Evolutionary conservation across 768 basidiomycete genomes (phyloP).

Genomic region (Collybiopsis luxurians): DNA sequence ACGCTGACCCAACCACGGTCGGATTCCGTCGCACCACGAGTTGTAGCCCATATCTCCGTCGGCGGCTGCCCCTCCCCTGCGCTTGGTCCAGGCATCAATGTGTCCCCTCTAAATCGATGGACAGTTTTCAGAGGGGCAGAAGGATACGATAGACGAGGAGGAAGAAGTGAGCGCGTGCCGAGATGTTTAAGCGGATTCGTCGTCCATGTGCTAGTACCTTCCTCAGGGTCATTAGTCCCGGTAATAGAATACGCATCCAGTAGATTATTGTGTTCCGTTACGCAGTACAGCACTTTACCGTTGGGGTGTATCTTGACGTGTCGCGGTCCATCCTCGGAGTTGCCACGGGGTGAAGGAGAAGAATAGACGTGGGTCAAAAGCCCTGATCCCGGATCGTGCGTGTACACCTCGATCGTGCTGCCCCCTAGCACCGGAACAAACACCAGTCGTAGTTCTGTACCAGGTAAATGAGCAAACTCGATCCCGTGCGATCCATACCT

Average conservation of each 20-base stretch:
- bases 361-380: conserved; percentile 34
- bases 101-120: conserved; percentile 45
- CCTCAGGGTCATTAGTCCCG: neutral
- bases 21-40: conserved; percentile 36
- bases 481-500: conserved; percentile 51
- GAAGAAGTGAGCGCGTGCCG: conserved; percentile 23
- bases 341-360: conserved; percentile 36
- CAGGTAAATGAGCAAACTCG: conserved; percentile 33
- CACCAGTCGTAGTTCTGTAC: conserved; percentile 26
- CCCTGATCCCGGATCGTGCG: conserved; percentile 28
- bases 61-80: conserved; percentile 33
- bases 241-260: neutral
- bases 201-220: neutral
- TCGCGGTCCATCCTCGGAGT: conserved; percentile 44
- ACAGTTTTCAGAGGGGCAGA: conserved; percentile 26
- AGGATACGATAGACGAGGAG: conserved; percentile 12
- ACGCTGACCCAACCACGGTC: conserved; percentile 42
- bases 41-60: conserved; percentile 42
- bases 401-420: conserved; percentile 46
- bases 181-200: conserved; percentile 14
- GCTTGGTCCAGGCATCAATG: conserved; percentile 39
- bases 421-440: conserved; percentile 52
- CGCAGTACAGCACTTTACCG: conserved; percentile 46
- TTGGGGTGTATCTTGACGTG: conserved; percentile 54
- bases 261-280: conserved; percentile 50